phyloP scores from a whole-genome alignment of 2,329 filamentous ascomycete genomes.

The Hypoxylon sp. region DNA sequence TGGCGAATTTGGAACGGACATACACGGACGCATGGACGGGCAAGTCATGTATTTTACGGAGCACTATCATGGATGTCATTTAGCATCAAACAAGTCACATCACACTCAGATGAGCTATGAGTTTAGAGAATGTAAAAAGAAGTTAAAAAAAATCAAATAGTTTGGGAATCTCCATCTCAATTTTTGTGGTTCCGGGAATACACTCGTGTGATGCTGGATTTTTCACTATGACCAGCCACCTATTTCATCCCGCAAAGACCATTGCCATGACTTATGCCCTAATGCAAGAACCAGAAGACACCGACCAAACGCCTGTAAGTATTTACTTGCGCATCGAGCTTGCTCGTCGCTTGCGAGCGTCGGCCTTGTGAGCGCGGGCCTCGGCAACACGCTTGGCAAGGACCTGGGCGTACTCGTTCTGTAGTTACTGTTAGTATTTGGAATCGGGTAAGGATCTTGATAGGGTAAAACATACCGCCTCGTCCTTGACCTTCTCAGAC shows the following conservation, averaged over 20 bases:
- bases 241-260: slow-evolving; percentile 34
- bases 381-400: slow-evolving; percentile 97
- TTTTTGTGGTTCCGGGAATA: slow-evolving; percentile 43
- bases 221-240: slow-evolving; percentile 43
- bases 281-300: slow-evolving; percentile 51
- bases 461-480: slow-evolving; percentile 77
- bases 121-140: slow-evolving; percentile 12
- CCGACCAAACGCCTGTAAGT: slow-evolving; percentile 49
- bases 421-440: slow-evolving; percentile 49
- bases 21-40: no score
- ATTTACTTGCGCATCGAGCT: slow-evolving; percentile 92
- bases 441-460: neutral
- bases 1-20: slow-evolving; percentile 30
- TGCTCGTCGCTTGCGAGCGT: slow-evolving; percentile 95
- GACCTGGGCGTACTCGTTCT: slow-evolving; percentile 97
- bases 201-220: slow-evolving; percentile 42
- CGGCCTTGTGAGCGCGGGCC: slow-evolving; percentile 92
- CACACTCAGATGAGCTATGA: no score
- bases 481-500: slow-evolving; percentile 96
- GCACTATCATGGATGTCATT: slow-evolving; percentile 31
- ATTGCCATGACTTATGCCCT: slow-evolving; percentile 46
- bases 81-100: slow-evolving; percentile 21
- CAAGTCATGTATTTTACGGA: slow-evolving; percentile 6
- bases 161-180: slow-evolving; percentile 43
- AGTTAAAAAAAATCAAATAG: slow-evolving; percentile 5